Evolutionary conservation across 129 eudicot genomes (phyloP).

Genomic region (Dittrichia graveolens): DNA sequence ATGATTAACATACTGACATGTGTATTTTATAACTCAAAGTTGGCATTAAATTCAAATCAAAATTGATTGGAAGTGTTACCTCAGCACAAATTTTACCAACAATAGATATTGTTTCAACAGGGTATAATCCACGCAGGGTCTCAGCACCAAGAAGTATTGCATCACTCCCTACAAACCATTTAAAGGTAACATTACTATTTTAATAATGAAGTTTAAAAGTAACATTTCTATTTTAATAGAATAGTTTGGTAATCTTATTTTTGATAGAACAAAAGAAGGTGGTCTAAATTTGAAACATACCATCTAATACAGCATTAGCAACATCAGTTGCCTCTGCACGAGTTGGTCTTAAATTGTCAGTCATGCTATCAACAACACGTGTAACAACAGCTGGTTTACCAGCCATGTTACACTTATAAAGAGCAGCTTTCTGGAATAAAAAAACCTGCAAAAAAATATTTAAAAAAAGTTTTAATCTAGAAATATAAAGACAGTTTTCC

Average conservation of each 20-base stretch:
- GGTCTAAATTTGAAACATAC: conserved; percentile 23
- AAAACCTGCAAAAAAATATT: conserved; percentile 47
- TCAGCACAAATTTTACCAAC: conserved; percentile 74
- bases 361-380: conserved; percentile 83
- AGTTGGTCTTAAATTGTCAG: conserved; percentile 70
- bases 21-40: background rate
- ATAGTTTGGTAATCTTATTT: no score
- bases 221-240: no score
- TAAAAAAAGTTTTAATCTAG: background rate
- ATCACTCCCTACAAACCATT: conserved; percentile 55
- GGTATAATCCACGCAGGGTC: conserved; percentile 73
- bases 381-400: conserved; percentile 79
- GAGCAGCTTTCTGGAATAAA: conserved; percentile 67
- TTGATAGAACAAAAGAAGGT: no score
- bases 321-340: conserved; percentile 90
- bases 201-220: no score
- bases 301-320: conserved; percentile 75
- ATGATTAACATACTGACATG: background rate
- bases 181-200: no score
- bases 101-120: conserved; percentile 63
- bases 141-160: conserved; percentile 83
- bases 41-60: background rate
- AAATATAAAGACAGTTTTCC: background rate
- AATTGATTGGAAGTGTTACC: conserved; percentile 33
- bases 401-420: conserved; percentile 73